Base-by-base conservation (phyloP, 305 asterid genomes). In the Andrographis paniculata region DNA sequence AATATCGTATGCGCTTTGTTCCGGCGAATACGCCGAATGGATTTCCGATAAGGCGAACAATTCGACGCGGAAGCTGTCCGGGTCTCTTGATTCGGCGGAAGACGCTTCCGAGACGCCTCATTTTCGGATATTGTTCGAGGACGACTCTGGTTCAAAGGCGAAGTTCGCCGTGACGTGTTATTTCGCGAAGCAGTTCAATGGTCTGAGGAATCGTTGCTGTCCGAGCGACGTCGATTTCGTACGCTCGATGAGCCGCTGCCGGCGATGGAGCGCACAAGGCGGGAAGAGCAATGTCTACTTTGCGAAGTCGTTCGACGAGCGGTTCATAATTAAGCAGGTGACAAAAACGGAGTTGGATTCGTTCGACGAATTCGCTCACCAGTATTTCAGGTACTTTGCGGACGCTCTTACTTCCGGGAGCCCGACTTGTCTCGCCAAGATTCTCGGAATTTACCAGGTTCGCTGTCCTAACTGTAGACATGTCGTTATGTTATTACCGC, bases 371-470 rank as follows among this genome's bases (percentile, higher is more conserved):
- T 84, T 92, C 45, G 86, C 95, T 1, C 78, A 75, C 0, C 69
- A 73, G 52, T 92, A 92, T 52, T 92, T 92, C 53, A 77, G 81
- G 66, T 81, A 92, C 58, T 39, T 84, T 66, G 72, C 75, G 0
- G 77, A 84, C 50, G 69, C 94, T 13, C 76, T 92, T 1, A 64
- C 61, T 58, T 69, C 87, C 0, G 84, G 88, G 23, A 79, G 95
- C 60, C 99, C 97, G 41, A 92, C 94, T 61, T 87, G 95, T 69
- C 93, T 81, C 19, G 95, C 99, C 42, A 92, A 92, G 71, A 68
- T 87, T 63, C 81, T 92, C 0, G 99, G 99, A 53, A 76, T 92
- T 6, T 92, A 77, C 66, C 99, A 92, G 97, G 99, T 91, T 57
- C 50, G 30, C 8, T 8, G 6, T 24, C 8, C 6, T 24, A 24